Conservation (phyloP, 2,329 filamentous ascomycete genomes). For the Aspergillus hortae region DNA sequence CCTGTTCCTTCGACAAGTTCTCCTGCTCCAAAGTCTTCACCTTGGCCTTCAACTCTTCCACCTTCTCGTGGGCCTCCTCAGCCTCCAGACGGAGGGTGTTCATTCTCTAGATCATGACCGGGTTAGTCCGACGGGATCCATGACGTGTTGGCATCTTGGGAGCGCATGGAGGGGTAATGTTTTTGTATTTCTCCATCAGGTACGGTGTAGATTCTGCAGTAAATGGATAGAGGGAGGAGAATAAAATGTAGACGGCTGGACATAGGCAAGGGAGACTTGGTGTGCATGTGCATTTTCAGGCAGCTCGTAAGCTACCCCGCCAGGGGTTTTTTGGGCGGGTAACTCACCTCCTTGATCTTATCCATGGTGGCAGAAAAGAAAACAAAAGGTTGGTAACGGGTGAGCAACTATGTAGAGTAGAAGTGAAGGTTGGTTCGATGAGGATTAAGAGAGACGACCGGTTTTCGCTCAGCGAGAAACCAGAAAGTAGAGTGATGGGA, state of each 20-base stretch:
- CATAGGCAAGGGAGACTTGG: constrained; percentile 10
- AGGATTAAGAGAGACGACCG: constrained; percentile 15
- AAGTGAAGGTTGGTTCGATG: constrained; percentile 12
- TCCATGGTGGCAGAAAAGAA: constrained; percentile 57
- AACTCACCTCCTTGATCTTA: constrained; percentile 82
- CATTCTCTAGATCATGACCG: constrained; percentile 68
- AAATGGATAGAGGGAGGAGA: background rate
- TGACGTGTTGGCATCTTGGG: constrained; percentile 1
- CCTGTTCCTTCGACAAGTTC: constrained; percentile 94
- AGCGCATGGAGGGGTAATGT: background rate
- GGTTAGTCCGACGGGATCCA: constrained; percentile 17
- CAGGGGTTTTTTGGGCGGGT: constrained; percentile 21
- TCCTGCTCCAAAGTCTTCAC: constrained; percentile 92
- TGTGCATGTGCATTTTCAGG: constrained; percentile 21
- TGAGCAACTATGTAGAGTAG: constrained; percentile 23
- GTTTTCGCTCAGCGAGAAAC: constrained; percentile 38
- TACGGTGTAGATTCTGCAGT: background rate
- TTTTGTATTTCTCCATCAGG: background rate
- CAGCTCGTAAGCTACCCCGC: constrained; percentile 39
- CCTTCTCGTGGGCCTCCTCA: constrained; percentile 76
- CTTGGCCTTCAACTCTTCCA: constrained; percentile 81
- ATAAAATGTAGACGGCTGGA: background rate
- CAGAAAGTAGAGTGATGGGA: constrained; percentile 11
- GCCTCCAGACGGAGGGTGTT: constrained; percentile 89
- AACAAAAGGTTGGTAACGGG: constrained; percentile 22